Conservation (phyloP, 179 eudicot genomes). For the Spinacia oleracea region DNA sequence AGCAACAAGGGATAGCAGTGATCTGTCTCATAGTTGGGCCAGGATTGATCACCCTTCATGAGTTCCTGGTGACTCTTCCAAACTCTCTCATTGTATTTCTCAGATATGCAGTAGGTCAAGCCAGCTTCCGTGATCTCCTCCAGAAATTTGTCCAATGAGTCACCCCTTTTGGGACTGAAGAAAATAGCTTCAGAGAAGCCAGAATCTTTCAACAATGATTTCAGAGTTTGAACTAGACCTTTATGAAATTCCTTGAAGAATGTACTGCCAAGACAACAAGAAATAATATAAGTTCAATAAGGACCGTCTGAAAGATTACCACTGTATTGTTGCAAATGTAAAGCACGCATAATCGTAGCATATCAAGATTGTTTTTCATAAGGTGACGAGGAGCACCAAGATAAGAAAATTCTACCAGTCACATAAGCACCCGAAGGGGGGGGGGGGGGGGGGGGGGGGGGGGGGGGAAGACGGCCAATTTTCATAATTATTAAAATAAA, state of each 20-base stretch:
- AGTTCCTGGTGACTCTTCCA: conserved; percentile 66
- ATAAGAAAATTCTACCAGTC: not conserved
- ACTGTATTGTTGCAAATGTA: not conserved
- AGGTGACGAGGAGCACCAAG: not conserved
- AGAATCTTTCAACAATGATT: conserved; percentile 51
- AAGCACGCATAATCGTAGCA: not conserved
- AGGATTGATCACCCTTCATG: conserved; percentile 47
- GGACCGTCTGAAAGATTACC: not conserved
- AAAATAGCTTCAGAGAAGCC: conserved; percentile 67
- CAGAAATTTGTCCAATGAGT: conserved; percentile 74
- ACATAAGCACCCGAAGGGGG: not conserved
- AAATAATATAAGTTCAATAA: not conserved
- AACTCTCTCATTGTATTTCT: conserved; percentile 59
- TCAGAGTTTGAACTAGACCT: conserved; percentile 65
- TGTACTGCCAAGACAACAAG: conserved; percentile 52
- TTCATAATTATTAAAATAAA: not conserved
- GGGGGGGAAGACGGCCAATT: not conserved
- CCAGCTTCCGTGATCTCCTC: conserved; percentile 51
- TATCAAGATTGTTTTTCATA: not conserved
- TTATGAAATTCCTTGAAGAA: conserved; percentile 82
- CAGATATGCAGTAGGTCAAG: conserved; percentile 55
- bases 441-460: no score
- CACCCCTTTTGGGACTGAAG: conserved; percentile 80
- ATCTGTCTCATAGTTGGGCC: conserved; percentile 82
- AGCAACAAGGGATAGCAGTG: conserved; percentile 92